Conservation (phyloP, 768 basidiomycete species). For the Heimioporus sp. region DNA sequence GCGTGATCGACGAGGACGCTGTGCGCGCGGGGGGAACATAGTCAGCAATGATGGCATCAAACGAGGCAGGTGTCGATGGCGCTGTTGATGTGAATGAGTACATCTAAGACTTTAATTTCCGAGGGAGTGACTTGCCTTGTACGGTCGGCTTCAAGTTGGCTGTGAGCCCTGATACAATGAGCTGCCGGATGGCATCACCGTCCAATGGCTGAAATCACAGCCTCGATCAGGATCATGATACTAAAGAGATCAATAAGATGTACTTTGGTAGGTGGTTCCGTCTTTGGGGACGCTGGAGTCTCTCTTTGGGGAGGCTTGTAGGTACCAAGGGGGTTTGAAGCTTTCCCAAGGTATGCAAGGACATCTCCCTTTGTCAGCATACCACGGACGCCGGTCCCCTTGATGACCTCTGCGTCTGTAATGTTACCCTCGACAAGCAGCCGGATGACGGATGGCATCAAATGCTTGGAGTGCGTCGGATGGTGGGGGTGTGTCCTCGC, state of each 20-base stretch:
- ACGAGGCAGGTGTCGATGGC: slow-evolving; percentile 46
- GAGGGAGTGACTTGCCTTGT: slow-evolving; percentile 36
- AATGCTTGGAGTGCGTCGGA: slow-evolving; percentile 57
- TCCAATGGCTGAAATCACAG: slow-evolving; percentile 47
- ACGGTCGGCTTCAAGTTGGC: slow-evolving; percentile 50
- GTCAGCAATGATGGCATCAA: slow-evolving; percentile 74
- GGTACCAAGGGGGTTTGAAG: slow-evolving; percentile 73
- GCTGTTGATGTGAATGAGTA: slow-evolving; percentile 30
- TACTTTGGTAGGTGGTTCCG: slow-evolving; percentile 39
- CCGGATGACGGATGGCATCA: slow-evolving; percentile 90
- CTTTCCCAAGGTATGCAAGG: slow-evolving; percentile 80
- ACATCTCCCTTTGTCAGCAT: slow-evolving; percentile 98
- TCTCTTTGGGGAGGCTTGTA: slow-evolving; percentile 48
- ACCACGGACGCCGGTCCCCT: slow-evolving; percentile 86
- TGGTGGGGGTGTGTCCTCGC: slow-evolving; percentile 35
- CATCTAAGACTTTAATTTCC: neutral
- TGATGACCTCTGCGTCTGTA: slow-evolving; percentile 61
- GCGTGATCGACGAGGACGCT: slow-evolving; percentile 7
- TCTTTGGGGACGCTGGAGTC: slow-evolving; percentile 31
- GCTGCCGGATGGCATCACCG: slow-evolving; percentile 58
- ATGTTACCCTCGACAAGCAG: slow-evolving; percentile 61
- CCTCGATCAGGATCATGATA: neutral
- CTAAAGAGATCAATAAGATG: neutral
- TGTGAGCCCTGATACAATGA: slow-evolving; percentile 62
- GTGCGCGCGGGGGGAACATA: slow-evolving; percentile 51